These are phyloP conservation scores for Talaromyces proteolyticus DNA, from an alignment of 495 filamentous ascomycete species.

Conservation along the genomic window DNA sequence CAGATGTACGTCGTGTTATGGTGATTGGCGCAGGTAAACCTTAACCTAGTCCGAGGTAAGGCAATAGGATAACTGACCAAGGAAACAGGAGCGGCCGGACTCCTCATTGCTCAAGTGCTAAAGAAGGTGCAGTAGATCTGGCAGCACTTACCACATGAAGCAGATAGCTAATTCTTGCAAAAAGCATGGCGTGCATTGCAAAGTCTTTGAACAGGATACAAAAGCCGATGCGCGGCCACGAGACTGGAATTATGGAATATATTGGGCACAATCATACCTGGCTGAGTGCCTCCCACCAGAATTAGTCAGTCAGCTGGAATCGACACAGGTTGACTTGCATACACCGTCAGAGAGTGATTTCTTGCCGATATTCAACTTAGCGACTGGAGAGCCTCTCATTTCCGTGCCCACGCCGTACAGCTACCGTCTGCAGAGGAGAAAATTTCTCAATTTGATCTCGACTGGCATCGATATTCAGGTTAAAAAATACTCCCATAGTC, in stretches of 20 bases:
- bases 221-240: constrained; percentile 29
- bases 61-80: background rate
- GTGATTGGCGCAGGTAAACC: background rate
- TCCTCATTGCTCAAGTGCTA: constrained; percentile 38
- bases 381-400: constrained; percentile 37
- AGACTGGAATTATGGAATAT: constrained; percentile 53
- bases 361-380: constrained; percentile 35
- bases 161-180: constrained; percentile 6
- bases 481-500: constrained; percentile 15
- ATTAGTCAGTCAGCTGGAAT: constrained; percentile 23
- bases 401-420: constrained; percentile 26
- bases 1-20: background rate
- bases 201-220: constrained; percentile 40
- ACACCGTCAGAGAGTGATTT: constrained; percentile 25
- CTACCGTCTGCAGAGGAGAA: constrained; percentile 39
- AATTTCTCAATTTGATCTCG: constrained; percentile 28
- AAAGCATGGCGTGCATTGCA: constrained; percentile 43
- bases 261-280: constrained; percentile 43
- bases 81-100: constrained; percentile 27
- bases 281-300: constrained; percentile 25
- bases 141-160: background rate
- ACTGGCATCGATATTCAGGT: constrained; percentile 30
- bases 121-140: constrained; percentile 24
- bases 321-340: constrained; percentile 32
- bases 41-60: background rate